phyloP scores from a whole-genome alignment of 176 grass and related monocot species.

The Rhynchospora pubera region DNA sequence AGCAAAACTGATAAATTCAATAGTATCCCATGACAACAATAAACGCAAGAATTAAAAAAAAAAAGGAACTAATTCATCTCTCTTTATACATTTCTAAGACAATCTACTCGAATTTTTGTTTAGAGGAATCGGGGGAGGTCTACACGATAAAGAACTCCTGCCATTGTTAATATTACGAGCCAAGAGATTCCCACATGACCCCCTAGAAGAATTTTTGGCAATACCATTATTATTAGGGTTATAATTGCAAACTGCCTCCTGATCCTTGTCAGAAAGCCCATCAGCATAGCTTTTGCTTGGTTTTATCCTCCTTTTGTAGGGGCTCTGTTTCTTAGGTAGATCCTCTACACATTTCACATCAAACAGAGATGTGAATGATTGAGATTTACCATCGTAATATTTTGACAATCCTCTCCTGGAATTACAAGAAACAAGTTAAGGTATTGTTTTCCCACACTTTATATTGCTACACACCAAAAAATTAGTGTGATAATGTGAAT shows the following conservation, averaged over 20 bases:
- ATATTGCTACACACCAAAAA: neutral
- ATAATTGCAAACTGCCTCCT: conserved; percentile 14
- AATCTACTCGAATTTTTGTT: conserved; percentile 35
- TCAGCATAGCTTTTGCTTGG: conserved; percentile 35
- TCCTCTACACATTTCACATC: conserved; percentile 62
- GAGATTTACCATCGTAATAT: conserved; percentile 81
- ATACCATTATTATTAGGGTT: conserved; percentile 14
- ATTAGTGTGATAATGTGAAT: neutral
- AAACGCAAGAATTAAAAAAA: neutral
- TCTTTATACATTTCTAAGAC: conserved; percentile 29
- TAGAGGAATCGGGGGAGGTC: conserved; percentile 49
- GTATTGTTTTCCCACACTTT: neutral
- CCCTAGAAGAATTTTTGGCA: conserved; percentile 9
- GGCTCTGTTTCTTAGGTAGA: conserved; percentile 48
- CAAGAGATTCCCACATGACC: conserved; percentile 57
- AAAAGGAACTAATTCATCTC: neutral
- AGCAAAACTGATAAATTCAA: neutral
- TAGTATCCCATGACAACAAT: neutral
- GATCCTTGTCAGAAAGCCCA: conserved; percentile 31
- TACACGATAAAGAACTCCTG: conserved; percentile 31
- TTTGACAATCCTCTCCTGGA: conserved; percentile 73
- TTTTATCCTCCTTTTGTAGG: conserved; percentile 45
- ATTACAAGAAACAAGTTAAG: neutral
- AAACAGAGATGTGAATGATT: conserved; percentile 61
- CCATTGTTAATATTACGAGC: conserved; percentile 22